Evolutionary conservation across 257 asterid genomes (phyloP).

Genomic region (Cruciata laevipes): DNA sequence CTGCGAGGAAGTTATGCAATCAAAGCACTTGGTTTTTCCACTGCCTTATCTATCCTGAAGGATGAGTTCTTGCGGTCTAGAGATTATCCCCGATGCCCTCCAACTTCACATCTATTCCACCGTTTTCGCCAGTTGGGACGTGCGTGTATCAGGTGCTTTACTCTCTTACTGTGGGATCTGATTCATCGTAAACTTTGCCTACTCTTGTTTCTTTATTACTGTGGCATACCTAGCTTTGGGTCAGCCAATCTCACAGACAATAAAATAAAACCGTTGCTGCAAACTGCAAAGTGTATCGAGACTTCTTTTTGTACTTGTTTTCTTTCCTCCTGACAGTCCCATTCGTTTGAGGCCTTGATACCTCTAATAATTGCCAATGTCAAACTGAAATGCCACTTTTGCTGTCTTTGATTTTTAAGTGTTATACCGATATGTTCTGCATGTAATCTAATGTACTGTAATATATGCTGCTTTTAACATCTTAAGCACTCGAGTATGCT

Average conservation of each 20-base stretch:
- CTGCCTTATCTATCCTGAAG: slow-evolving; percentile 88
- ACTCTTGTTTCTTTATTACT: background rate
- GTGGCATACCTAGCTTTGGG: background rate
- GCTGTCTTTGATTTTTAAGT: background rate
- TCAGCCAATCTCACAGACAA: background rate
- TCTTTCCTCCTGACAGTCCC: too few relatives aligned
- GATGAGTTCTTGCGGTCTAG: slow-evolving; percentile 94
- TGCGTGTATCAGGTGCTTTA: slow-evolving; percentile 78
- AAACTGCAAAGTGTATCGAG: background rate
- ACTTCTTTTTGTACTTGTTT: too few relatives aligned
- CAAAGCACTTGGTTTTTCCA: slow-evolving; percentile 94
- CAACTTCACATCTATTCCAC: slow-evolving; percentile 92
- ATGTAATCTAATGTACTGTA: too few relatives aligned
- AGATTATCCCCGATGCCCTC: slow-evolving; percentile 98
- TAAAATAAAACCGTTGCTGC: background rate
- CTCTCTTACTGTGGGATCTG: background rate
- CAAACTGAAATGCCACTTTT: background rate
- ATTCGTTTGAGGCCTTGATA: background rate
- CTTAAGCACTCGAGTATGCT: background rate
- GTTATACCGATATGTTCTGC: slow-evolving; percentile 3
- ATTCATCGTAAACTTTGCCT: background rate
- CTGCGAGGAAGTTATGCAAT: slow-evolving; percentile 88
- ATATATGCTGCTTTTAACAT: too few relatives aligned
- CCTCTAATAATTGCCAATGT: background rate
- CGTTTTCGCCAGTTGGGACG: slow-evolving; percentile 98